These are phyloP conservation scores for Balamuthia mandrillaris DNA, from an alignment of 208 protist species.

Conservation along the genomic window DNA sequence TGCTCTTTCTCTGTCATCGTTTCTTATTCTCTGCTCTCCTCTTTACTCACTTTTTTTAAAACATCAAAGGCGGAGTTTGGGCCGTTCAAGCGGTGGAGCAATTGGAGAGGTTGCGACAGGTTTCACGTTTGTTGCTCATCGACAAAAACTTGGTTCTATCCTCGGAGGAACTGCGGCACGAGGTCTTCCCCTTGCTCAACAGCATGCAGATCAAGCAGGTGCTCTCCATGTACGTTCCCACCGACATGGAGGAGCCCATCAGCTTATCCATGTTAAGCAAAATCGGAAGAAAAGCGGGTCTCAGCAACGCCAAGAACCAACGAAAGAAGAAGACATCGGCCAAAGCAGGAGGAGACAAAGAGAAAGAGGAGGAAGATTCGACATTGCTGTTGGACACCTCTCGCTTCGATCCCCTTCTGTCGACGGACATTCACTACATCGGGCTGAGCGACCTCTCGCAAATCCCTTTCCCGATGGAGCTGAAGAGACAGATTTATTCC, in stretches of 20 bases:
- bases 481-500: slow-evolving; percentile 18
- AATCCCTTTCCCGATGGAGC: slow-evolving; percentile 20
- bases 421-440: slow-evolving; percentile 39
- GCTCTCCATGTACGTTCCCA: slow-evolving; percentile 35
- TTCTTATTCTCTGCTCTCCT: no score
- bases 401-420: not conserved
- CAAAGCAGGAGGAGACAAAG: not conserved
- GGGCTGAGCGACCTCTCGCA: slow-evolving; percentile 19
- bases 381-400: slow-evolving; percentile 9
- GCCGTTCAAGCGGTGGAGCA: no score
- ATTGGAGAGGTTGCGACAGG: not conserved
- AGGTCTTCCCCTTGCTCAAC: slow-evolving; percentile 31
- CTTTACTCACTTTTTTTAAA: no score
- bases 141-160: slow-evolving; percentile 23
- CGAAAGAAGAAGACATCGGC: not conserved
- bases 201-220: slow-evolving; percentile 33
- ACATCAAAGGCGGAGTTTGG: no score
- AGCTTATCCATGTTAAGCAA: not conserved
- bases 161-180: not conserved
- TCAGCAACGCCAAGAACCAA: not conserved
- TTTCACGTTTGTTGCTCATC: slow-evolving; percentile 32
- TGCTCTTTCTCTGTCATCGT: no score
- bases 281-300: not conserved
- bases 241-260: slow-evolving; percentile 14
- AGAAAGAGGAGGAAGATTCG: not conserved